These are phyloP conservation scores for Debaryomyces sp. DNA, from an alignment of 1,139 yeast genomes.

Conservation along the genomic window DNA sequence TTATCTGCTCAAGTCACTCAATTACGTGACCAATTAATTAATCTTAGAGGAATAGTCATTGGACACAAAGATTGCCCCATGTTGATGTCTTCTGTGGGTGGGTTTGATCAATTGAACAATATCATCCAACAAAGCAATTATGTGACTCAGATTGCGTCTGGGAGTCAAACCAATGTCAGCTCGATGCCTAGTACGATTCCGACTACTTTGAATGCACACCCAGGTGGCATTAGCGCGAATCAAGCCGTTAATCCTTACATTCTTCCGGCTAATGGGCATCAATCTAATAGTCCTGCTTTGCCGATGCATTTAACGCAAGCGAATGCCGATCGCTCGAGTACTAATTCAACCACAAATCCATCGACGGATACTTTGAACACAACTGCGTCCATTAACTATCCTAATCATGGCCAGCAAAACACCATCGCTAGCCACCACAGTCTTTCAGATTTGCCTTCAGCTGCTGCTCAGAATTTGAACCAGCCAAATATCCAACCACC, in stretches of 20 bases:
- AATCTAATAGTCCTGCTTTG: not conserved
- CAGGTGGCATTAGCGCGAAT: slow-evolving; percentile 9
- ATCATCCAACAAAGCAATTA: slow-evolving; percentile 36
- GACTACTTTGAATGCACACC: slow-evolving; percentile 27
- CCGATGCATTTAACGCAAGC: slow-evolving; percentile 3
- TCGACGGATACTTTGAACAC: slow-evolving; percentile 21
- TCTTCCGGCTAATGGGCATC: not conserved
- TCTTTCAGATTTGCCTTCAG: slow-evolving; percentile 34
- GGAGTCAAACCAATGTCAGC: slow-evolving; percentile 20
- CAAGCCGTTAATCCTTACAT: not conserved
- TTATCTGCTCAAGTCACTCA: slow-evolving; percentile 60
- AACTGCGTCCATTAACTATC: slow-evolving; percentile 4
- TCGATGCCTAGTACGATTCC: slow-evolving; percentile 39
- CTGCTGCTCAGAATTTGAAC: slow-evolving; percentile 29
- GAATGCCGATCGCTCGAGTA: slow-evolving; percentile 1
- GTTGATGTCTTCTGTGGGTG: slow-evolving; percentile 40
- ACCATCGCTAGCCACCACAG: slow-evolving; percentile 22
- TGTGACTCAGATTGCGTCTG: slow-evolving; percentile 26
- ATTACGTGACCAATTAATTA: slow-evolving; percentile 60
- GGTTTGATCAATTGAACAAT: slow-evolving; percentile 36
- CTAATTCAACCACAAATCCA: slow-evolving; percentile 7
- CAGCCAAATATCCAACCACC: slow-evolving; percentile 9
- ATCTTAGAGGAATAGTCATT: slow-evolving; percentile 43
- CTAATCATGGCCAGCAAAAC: not conserved
- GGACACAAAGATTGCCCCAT: slow-evolving; percentile 45